Conservation (phyloP, 1,139 yeast species). For the Yamadazyma diospyri region DNA sequence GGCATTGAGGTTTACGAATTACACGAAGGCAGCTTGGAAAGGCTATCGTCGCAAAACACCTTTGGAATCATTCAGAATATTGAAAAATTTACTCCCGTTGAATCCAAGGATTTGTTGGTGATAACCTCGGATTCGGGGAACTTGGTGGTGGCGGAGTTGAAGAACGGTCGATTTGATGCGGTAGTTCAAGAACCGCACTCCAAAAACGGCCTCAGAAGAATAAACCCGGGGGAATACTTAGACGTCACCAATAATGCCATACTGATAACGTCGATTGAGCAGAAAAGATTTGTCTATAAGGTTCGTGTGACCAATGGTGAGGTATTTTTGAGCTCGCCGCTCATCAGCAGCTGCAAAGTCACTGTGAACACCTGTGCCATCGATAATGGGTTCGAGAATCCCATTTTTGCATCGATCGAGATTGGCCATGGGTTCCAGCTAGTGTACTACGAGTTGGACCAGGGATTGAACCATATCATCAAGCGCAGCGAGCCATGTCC, state of each 20-base stretch:
- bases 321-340: slow-evolving; percentile 61
- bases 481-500: slow-evolving; percentile 38
- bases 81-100: slow-evolving; percentile 49
- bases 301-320: slow-evolving; percentile 32
- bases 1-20: slow-evolving; percentile 50
- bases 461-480: slow-evolving; percentile 77
- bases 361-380: slow-evolving; percentile 57
- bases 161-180: slow-evolving; percentile 39
- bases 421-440: slow-evolving; percentile 39
- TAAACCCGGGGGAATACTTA: slow-evolving; percentile 75
- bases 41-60: slow-evolving; percentile 40
- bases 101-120: slow-evolving; percentile 56
- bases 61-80: slow-evolving; percentile 62
- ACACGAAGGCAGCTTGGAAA: slow-evolving; percentile 54
- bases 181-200: slow-evolving; percentile 65
- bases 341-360: slow-evolving; percentile 62
- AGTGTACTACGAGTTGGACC: slow-evolving; percentile 75
- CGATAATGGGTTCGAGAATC: slow-evolving; percentile 79
- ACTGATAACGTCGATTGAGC: slow-evolving; percentile 69
- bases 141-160: slow-evolving; percentile 52
- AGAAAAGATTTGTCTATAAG: slow-evolving; percentile 60
- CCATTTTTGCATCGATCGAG: slow-evolving; percentile 79
- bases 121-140: slow-evolving; percentile 83
- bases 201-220: slow-evolving; percentile 71
- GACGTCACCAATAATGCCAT: slow-evolving; percentile 66